Evolutionary conservation across 2,329 filamentous ascomycete species (phyloP).

Genomic region (Colletotrichum costaricense): DNA sequence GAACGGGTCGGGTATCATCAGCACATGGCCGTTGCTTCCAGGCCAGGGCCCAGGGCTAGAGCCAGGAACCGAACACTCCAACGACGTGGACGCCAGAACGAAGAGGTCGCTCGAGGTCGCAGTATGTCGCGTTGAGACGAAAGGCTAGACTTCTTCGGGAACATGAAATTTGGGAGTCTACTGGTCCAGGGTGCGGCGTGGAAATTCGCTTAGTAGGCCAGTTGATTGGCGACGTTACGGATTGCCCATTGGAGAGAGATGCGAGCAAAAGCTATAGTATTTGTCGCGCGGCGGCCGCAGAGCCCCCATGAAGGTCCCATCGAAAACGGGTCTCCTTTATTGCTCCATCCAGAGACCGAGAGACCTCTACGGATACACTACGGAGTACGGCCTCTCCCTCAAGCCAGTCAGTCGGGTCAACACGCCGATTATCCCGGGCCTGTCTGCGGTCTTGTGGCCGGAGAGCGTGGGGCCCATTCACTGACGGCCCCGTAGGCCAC

Average conservation of each 20-base stretch:
- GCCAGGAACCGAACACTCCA: not conserved
- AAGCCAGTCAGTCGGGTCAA: constrained; percentile 21
- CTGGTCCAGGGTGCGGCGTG: not conserved
- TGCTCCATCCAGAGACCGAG: constrained; percentile 5
- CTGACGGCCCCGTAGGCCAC: not conserved
- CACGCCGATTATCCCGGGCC: constrained; percentile 9
- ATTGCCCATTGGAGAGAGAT: not conserved
- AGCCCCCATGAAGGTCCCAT: constrained; percentile 4
- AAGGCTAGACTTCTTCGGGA: constrained; percentile 1
- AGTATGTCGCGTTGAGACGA: not conserved
- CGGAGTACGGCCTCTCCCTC: not conserved
- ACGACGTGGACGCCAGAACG: not conserved
- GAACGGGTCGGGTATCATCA: constrained; percentile 9
- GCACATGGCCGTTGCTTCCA: constrained; percentile 19
- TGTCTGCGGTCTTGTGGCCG: constrained; percentile 14
- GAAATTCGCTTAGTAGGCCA: not conserved
- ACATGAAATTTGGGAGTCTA: not conserved
- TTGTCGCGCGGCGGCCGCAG: constrained; percentile 16
- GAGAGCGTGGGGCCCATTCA: not conserved
- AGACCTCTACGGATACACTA: not conserved
- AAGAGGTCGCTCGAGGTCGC: constrained; percentile 2
- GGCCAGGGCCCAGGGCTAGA: constrained; percentile 14
- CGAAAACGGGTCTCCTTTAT: constrained; percentile 8
- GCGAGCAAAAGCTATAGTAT: not conserved
- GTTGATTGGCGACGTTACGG: constrained; percentile 21